Conservation (phyloP, 2,329 filamentous ascomycete species). For the Colletotrichum camelliae region DNA sequence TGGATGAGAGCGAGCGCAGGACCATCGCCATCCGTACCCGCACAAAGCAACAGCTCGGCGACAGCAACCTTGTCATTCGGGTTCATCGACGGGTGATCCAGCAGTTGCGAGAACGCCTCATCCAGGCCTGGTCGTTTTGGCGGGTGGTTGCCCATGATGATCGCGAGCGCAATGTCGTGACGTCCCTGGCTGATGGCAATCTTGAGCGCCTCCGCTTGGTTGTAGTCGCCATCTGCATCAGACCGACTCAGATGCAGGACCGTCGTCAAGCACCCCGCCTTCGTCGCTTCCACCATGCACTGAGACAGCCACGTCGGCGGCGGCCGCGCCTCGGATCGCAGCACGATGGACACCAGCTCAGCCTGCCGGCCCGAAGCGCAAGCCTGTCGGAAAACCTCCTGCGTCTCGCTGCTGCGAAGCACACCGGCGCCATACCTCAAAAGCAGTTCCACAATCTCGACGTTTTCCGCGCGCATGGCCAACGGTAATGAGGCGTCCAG, state of each 20-base stretch:
- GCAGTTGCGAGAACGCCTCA: constrained; percentile 54
- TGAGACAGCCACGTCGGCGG: constrained; percentile 49
- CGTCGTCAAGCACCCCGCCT: constrained; percentile 54
- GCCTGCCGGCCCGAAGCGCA: constrained; percentile 51
- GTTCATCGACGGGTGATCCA: constrained; percentile 49
- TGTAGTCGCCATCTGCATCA: constrained; percentile 57
- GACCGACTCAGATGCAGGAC: constrained; percentile 57
- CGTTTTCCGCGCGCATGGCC: constrained; percentile 51
- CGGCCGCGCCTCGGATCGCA: constrained; percentile 55
- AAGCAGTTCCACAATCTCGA: constrained; percentile 50
- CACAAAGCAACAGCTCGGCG: constrained; percentile 62
- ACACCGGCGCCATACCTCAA: constrained; percentile 52
- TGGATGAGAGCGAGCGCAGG: constrained; percentile 53
- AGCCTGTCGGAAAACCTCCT: constrained; percentile 58
- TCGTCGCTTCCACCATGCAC: constrained; percentile 56
- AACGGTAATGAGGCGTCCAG: constrained; percentile 55
- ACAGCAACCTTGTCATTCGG: constrained; percentile 56
- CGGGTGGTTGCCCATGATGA: constrained; percentile 58
- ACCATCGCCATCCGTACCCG: constrained; percentile 58
- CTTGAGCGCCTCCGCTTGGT: constrained; percentile 57
- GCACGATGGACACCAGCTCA: constrained; percentile 51
- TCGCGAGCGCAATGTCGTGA: constrained; percentile 59
- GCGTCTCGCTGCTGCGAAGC: constrained; percentile 45
- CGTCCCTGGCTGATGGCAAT: constrained; percentile 53
- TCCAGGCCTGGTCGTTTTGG: constrained; percentile 54